Base-by-base conservation (phyloP, 75 land plant species). In the Ceratopteris richardii region DNA sequence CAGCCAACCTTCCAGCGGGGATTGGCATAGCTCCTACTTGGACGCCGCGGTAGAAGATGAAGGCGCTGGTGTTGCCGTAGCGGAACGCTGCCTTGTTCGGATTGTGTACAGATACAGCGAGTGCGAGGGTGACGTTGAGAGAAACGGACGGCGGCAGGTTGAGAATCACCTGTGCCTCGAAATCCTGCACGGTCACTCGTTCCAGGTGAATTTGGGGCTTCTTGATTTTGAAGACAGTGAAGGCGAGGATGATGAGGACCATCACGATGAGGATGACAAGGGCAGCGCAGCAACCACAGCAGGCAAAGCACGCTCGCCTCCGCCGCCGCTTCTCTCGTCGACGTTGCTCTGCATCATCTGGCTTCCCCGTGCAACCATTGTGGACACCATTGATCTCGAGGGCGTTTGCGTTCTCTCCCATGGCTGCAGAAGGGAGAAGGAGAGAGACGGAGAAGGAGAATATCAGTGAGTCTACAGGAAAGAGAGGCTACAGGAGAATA, bases 151-250 rank as follows among this genome's bases (percentile, higher is more conserved):
- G 36, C 0, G 61, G 21, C 17, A 51, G 37, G 25, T 25, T 58
- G 54, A 42, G 54, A 42, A 36, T 40, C 1, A 60, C 37, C n/a
- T 50, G 51, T 0, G 23, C 1, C 12, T 31, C 58, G 40, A 44
- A 6, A 16, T 51, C 52, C 22, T 23, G 16, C 23, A 74, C n/a
- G 17, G 58, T 46, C 2, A 72, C 2, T 1, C 54, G 44, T 31
- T 68, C 61, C 59, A 68, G 22, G 10, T n/a, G 28, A 9, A 75
- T 23, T 6, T 31, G 10, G 10, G 83, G 83, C 36, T 69, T 61
- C 54, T 66, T 66, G 60, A 73, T 57, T 10, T 63, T 70, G 69
- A 81, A 76, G 21, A 76, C 71, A 0, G 80, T 76, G 52, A 76
- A 44, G 19, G 43, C 57, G 21, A 81, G 71, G 20, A 69, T 51